Conservation (phyloP, 2,329 filamentous ascomycete species). For the Trichoderma semiorbis region DNA sequence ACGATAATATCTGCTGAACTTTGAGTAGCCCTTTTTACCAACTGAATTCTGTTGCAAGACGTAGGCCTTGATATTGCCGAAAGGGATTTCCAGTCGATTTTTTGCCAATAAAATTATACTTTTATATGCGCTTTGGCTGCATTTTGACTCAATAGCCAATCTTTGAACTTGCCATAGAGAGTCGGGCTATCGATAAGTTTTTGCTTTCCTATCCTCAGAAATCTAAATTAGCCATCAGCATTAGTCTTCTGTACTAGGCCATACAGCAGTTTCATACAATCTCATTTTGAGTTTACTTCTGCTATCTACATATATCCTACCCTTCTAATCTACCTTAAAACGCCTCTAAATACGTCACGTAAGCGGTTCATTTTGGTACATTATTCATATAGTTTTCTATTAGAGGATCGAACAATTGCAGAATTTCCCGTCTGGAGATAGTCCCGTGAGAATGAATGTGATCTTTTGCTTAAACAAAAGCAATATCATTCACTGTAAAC, state of each 20-base stretch:
- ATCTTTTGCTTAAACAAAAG: too few species aligned
- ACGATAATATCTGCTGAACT: background rate
- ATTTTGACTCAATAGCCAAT: background rate
- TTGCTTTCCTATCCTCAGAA: background rate
- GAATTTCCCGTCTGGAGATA: too few species aligned
- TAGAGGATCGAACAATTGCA: too few species aligned
- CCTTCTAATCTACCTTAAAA: too few species aligned
- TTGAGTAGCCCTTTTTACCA: background rate
- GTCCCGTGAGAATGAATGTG: too few species aligned
- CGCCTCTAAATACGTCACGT: too few species aligned
- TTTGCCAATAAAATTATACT: background rate
- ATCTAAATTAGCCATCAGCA: background rate
- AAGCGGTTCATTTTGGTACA: too few species aligned
- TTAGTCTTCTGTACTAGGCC: background rate
- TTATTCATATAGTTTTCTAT: too few species aligned
- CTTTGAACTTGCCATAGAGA: background rate
- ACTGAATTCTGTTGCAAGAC: background rate
- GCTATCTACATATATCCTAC: too few species aligned
- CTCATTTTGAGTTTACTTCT: too few species aligned
- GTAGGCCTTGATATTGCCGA: too few species aligned
- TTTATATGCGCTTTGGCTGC: background rate
- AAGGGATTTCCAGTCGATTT: background rate
- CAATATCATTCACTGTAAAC: too few species aligned
- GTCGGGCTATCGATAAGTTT: background rate
- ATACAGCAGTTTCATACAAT: background rate